Evolutionary conservation across 805 yeast genomes (phyloP).

Genomic region (Cyberlindnera japonica): DNA sequence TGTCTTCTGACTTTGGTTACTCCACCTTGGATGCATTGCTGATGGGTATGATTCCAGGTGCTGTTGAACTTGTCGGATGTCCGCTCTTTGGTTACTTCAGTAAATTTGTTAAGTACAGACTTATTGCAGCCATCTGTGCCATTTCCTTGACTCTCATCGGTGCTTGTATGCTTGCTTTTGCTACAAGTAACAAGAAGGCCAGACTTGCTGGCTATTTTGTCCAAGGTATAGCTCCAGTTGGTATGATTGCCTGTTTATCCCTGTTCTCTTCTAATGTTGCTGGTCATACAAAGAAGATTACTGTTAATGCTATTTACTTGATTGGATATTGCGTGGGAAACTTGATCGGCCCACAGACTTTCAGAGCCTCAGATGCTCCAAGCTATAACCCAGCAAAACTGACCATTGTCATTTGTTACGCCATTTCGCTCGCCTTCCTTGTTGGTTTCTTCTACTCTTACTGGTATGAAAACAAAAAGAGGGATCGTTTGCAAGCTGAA

Average conservation of each 20-base stretch:
- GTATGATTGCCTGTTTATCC: slow-evolving; percentile 24
- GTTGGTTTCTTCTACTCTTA: slow-evolving; percentile 1
- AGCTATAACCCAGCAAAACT: slow-evolving; percentile 50
- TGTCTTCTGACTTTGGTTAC: slow-evolving; percentile 6
- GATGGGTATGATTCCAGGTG: slow-evolving; percentile 31
- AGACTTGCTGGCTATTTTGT: slow-evolving; percentile 27
- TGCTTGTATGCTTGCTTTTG: slow-evolving; percentile 31
- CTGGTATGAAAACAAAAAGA: slow-evolving; percentile 2
- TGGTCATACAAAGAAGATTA: slow-evolving; percentile 67
- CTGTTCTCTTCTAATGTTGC: slow-evolving; percentile 48
- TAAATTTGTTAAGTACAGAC: slow-evolving; percentile 20
- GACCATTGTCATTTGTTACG: slow-evolving; percentile 3
- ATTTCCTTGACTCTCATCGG: slow-evolving; percentile 23
- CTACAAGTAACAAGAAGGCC: slow-evolving; percentile 26
- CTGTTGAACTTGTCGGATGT: slow-evolving; percentile 27
- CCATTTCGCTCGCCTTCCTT: background rate
- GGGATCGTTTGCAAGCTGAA: background rate
- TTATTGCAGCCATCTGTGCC: slow-evolving; percentile 19
- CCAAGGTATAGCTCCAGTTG: slow-evolving; percentile 28
- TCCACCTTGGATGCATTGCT: slow-evolving; percentile 7
- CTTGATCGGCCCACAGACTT: slow-evolving; percentile 69
- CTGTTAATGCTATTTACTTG: slow-evolving; percentile 52
- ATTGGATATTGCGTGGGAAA: slow-evolving; percentile 65
- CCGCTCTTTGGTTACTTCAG: slow-evolving; percentile 1
- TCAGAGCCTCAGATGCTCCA: slow-evolving; percentile 53